Conservation (phyloP, 2,329 filamentous ascomycete species). For the Calonectria pteridis region DNA sequence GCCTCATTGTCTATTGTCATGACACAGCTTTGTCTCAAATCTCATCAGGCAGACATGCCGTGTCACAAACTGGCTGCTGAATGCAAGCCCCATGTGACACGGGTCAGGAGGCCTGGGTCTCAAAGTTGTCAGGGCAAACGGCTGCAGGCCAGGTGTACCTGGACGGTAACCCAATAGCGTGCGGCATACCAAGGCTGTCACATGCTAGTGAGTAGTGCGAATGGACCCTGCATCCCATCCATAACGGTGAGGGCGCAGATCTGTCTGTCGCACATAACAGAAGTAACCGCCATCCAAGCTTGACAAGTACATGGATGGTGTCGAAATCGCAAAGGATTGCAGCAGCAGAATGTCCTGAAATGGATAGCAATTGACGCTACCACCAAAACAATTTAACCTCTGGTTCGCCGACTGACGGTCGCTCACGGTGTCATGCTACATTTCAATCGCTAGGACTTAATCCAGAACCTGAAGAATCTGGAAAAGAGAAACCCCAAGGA, state of each 20-base stretch:
- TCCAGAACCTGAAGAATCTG: not conserved
- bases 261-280: not conserved
- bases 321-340: not conserved
- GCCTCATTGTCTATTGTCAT: not conserved
- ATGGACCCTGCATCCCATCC: conserved; percentile 7
- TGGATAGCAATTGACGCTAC: not conserved
- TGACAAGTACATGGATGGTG: not conserved
- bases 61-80: not conserved
- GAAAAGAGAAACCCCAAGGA: not conserved
- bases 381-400: not conserved
- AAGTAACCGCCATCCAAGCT: not conserved
- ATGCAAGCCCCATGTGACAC: not conserved
- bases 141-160: not conserved
- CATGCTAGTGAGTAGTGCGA: not conserved
- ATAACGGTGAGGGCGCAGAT: not conserved
- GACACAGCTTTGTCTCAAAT: not conserved
- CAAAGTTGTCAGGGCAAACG: not conserved
- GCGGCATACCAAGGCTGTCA: not conserved
- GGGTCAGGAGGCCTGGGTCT: conserved; percentile 1
- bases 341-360: not conserved
- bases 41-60: not conserved
- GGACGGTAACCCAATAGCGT: not conserved
- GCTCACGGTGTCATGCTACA: not conserved
- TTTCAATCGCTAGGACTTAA: not conserved
- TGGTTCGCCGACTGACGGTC: not conserved